Evolutionary conservation across 805 yeast genomes (phyloP).

Genomic region (Brettanomyces bruxellensis): DNA sequence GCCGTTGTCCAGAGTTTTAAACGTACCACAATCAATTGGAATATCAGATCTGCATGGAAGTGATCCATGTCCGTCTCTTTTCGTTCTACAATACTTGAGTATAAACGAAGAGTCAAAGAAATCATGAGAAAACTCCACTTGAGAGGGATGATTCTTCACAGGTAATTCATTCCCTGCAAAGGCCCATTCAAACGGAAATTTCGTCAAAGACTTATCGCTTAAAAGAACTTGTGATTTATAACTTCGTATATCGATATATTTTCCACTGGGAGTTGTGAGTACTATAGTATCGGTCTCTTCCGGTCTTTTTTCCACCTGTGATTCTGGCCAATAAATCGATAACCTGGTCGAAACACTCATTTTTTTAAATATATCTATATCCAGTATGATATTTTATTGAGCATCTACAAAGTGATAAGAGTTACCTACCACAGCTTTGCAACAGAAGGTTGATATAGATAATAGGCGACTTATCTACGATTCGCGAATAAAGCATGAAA

Average conservation of each 20-base stretch:
- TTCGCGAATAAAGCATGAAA: too few relatives aligned
- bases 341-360: slow-evolving; percentile 35
- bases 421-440: too few relatives aligned
- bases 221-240: slow-evolving; percentile 19
- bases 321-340: slow-evolving; percentile 39
- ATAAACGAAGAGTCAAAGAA: slow-evolving; percentile 33
- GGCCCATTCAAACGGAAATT: slow-evolving; percentile 50
- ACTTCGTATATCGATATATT: slow-evolving; percentile 41
- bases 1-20: slow-evolving; percentile 29
- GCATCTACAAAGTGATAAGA: too few relatives aligned
- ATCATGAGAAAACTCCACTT: slow-evolving; percentile 32
- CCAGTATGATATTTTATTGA: too few relatives aligned
- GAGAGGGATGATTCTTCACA: slow-evolving; percentile 20
- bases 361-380: neutral
- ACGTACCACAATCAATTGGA: slow-evolving; percentile 37
- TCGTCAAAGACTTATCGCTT: slow-evolving; percentile 6
- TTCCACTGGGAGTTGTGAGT: slow-evolving; percentile 31
- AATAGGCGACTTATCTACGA: too few relatives aligned
- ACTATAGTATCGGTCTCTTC: slow-evolving; percentile 44
- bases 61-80: neutral
- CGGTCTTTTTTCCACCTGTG: slow-evolving; percentile 26
- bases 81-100: slow-evolving; percentile 5
- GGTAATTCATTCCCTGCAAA: slow-evolving; percentile 41
- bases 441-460: too few relatives aligned
- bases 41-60: slow-evolving; percentile 10